Percentiles rank a stretch among this genome's conserved stretches.
phyloP scores from a whole-genome alignment of 495 filamentous ascomycete genomes.

The Aspergillus carlsbadensis region DNA sequence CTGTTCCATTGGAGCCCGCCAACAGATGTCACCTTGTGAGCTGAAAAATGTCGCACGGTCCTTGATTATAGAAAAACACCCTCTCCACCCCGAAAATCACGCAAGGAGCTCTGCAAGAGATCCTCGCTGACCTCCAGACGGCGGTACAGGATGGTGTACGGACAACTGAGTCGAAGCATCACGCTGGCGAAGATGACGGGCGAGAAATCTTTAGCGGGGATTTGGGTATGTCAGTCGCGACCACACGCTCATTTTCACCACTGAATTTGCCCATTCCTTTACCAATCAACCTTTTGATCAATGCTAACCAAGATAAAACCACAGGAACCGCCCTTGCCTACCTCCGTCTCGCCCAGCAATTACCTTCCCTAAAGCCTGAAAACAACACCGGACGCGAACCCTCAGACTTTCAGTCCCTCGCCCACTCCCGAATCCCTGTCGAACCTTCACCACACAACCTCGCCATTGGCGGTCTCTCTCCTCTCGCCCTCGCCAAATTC shows the following conservation, averaged over 20 bases:
- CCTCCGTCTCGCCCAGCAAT: slow-evolving; percentile 7
- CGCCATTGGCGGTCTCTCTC: slow-evolving; percentile 31
- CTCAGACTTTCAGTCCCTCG: background rate
- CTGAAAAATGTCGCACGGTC: background rate
- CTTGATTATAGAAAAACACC: slow-evolving; percentile 2
- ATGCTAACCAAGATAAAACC: background rate
- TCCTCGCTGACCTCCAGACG: background rate
- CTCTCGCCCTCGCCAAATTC: too few species aligned
- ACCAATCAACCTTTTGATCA: background rate
- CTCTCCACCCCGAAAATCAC: background rate
- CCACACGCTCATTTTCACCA: background rate
- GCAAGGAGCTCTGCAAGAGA: background rate
- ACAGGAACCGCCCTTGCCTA: slow-evolving; percentile 7
- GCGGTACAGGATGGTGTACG: slow-evolving; percentile 1
- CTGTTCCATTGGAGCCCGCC: too few species aligned
- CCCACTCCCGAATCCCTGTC: slow-evolving; percentile 10
- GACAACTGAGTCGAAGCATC: background rate
- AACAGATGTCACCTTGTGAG: too few species aligned
- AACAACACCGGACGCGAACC: too few species aligned
- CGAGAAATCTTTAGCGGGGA: slow-evolving; percentile 6
- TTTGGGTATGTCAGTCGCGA: slow-evolving; percentile 6
- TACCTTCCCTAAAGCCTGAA: background rate
- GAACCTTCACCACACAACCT: slow-evolving; percentile 12
- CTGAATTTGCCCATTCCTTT: background rate
- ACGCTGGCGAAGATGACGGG: slow-evolving; percentile 1